phyloP scores from a whole-genome alignment of 1,284 basidiomycete species.

The Melampsora medusae region DNA sequence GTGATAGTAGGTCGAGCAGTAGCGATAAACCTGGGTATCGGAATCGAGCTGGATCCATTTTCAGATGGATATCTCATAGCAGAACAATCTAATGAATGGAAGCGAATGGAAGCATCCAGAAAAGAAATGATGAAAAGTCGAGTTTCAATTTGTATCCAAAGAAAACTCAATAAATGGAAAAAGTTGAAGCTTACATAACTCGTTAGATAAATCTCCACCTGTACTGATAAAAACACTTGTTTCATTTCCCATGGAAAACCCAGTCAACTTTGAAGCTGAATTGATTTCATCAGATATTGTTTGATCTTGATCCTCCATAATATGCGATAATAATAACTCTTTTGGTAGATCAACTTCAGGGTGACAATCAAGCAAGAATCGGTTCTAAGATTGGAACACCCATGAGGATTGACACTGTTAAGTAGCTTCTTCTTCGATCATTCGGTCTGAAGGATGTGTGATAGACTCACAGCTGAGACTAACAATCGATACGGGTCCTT shows the following conservation, averaged over 20 bases:
- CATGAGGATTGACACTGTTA: neutral
- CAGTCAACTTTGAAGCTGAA: constrained; percentile 9
- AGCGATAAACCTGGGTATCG: constrained; percentile 2
- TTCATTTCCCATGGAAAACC: neutral
- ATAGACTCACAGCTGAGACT: constrained; percentile 2
- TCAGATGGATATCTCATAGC: neutral
- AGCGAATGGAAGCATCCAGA: constrained; percentile 3
- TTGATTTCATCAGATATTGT: neutral
- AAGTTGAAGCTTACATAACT: constrained; percentile 18
- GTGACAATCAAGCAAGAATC: constrained; percentile 11
- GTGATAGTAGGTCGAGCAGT: constrained; percentile 1
- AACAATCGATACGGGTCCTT: neutral
- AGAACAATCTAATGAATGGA: constrained; percentile 7
- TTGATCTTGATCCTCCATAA: constrained; percentile 30
- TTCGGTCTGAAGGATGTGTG: neutral
- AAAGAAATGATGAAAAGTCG: neutral
- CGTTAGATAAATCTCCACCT: constrained; percentile 7
- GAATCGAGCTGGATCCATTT: neutral
- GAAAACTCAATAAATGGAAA: neutral
- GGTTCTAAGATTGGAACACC: constrained; percentile 3
- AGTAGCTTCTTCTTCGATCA: neutral
- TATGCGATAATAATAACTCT: constrained; percentile 11
- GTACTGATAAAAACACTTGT: constrained; percentile 2
- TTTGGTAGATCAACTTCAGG: constrained; percentile 27
- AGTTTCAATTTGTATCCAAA: neutral